These are phyloP conservation scores for Amylostereum chailletii DNA, from an alignment of 1,284 basidiomycete genomes.

Conservation along the genomic window DNA sequence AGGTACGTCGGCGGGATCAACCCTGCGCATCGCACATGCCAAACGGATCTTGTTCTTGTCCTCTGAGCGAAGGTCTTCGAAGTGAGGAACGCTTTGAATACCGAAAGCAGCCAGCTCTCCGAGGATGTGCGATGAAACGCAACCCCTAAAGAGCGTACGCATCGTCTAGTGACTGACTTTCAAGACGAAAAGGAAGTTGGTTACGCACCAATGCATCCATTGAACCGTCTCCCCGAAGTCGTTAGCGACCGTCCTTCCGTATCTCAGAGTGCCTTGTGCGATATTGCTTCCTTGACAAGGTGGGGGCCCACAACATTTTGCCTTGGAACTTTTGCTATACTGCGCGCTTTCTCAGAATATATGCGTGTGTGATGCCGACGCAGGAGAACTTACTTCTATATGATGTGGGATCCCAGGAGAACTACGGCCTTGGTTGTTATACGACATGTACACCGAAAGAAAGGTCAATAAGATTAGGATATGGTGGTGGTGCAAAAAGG, in stretches of 20 bases:
- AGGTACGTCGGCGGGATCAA: conserved; percentile 47
- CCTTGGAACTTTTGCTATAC: conserved; percentile 64
- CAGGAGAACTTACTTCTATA: no score
- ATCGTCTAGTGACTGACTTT: conserved; percentile 2
- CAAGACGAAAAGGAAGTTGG: conserved; percentile 1
- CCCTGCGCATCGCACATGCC: conserved; percentile 41
- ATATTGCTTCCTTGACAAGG: conserved; percentile 52
- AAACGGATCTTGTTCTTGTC: conserved; percentile 55
- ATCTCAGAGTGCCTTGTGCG: conserved; percentile 47
- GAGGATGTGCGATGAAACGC: conserved; percentile 54
- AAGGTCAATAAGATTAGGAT: no score
- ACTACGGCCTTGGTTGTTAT: no score
- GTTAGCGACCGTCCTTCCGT: conserved; percentile 39
- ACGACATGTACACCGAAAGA: no score
- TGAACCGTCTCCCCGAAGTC: conserved; percentile 53
- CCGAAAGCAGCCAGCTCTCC: conserved; percentile 34
- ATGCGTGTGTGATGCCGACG: no score
- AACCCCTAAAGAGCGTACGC: conserved; percentile 42
- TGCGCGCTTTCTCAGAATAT: conserved; percentile 16
- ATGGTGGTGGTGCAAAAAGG: no score
- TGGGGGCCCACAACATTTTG: conserved; percentile 54
- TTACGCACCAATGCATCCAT: conserved; percentile 64
- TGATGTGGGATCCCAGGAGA: no score
- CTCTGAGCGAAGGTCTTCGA: conserved; percentile 40
- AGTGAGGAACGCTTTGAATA: conserved; percentile 39